These are phyloP conservation scores for Lasiosphaeris hirsuta DNA, from an alignment of 495 filamentous ascomycete species.

Conservation along the genomic window DNA sequence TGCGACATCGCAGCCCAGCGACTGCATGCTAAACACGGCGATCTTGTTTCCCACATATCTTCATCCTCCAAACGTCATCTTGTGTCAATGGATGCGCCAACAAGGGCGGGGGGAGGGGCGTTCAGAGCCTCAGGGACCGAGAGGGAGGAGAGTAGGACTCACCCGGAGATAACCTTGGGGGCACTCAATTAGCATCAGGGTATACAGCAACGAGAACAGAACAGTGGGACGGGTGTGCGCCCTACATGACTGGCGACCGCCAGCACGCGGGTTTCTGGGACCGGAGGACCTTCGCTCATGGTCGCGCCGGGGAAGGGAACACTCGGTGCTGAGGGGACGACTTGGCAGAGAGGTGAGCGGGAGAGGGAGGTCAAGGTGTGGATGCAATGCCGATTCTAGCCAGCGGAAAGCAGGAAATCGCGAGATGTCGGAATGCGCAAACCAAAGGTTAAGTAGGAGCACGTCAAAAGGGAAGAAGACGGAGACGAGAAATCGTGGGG, in stretches of 20 bases:
- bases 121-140: background rate
- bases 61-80: background rate
- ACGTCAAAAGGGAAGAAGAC: background rate
- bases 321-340: too few relatives aligned
- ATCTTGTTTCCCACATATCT: conserved; percentile 98
- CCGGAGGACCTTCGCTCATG: conserved; percentile 46
- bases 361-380: too few relatives aligned
- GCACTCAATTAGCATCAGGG: conserved; percentile 32
- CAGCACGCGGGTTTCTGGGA: conserved; percentile 84
- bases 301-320: conserved; percentile 13
- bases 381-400: conserved; percentile 11
- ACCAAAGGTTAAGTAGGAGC: too few relatives aligned
- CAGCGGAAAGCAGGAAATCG: conserved; percentile 1
- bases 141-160: conserved; percentile 34
- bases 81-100: background rate
- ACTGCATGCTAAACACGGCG: conserved; percentile 87
- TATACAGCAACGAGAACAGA: conserved; percentile 17
- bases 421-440: too few relatives aligned
- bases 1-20: conserved; percentile 87
- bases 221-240: conserved; percentile 11
- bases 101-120: background rate
- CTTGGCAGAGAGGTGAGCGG: too few relatives aligned
- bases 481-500: background rate
- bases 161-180: conserved; percentile 74
- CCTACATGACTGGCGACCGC: conserved; percentile 98